These are phyloP conservation scores for Cladosporium austrohemisphaericum DNA, from an alignment of 2,329 filamentous ascomycete genomes.

Conservation along the genomic window DNA sequence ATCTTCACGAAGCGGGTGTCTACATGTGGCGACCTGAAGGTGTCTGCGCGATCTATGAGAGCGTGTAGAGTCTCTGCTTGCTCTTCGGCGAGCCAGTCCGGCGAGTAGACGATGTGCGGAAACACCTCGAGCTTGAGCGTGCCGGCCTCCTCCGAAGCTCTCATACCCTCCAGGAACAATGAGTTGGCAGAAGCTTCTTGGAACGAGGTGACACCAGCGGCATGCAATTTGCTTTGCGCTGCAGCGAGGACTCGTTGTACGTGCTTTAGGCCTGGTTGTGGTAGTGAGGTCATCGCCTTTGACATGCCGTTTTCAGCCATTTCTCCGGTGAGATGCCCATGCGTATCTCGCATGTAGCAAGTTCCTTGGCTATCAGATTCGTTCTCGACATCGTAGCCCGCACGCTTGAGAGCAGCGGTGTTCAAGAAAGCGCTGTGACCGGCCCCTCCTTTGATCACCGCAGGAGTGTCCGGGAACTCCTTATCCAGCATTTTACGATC, in stretches of 20 bases:
- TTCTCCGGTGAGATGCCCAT: constrained; percentile 32
- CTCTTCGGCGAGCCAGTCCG: constrained; percentile 27
- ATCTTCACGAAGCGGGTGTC: constrained; percentile 36
- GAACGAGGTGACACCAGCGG: constrained; percentile 31
- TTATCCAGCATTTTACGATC: constrained; percentile 12
- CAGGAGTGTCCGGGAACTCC: constrained; percentile 30
- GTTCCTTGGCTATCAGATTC: constrained; percentile 25
- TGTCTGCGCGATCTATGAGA: constrained; percentile 26
- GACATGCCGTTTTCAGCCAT: constrained; percentile 28
- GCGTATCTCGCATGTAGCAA: constrained; percentile 24
- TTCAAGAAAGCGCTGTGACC: constrained; percentile 31
- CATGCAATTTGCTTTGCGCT: constrained; percentile 26
- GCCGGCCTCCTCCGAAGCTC: constrained; percentile 28
- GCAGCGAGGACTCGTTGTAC: constrained; percentile 26
- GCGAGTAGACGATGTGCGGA: constrained; percentile 26
- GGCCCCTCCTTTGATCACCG: constrained; percentile 30
- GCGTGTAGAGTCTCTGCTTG: constrained; percentile 19
- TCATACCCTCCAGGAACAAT: constrained; percentile 25
- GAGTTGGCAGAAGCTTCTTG: constrained; percentile 34
- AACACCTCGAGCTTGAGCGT: constrained; percentile 27
- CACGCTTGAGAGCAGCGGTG: constrained; percentile 25
- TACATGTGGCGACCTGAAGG: constrained; percentile 28
- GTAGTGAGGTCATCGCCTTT: constrained; percentile 23
- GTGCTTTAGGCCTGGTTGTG: constrained; percentile 23
- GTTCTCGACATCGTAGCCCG: constrained; percentile 26